phyloP scores from a whole-genome alignment of 495 filamentous ascomycete species.

The Aspergillus homomorphus region DNA sequence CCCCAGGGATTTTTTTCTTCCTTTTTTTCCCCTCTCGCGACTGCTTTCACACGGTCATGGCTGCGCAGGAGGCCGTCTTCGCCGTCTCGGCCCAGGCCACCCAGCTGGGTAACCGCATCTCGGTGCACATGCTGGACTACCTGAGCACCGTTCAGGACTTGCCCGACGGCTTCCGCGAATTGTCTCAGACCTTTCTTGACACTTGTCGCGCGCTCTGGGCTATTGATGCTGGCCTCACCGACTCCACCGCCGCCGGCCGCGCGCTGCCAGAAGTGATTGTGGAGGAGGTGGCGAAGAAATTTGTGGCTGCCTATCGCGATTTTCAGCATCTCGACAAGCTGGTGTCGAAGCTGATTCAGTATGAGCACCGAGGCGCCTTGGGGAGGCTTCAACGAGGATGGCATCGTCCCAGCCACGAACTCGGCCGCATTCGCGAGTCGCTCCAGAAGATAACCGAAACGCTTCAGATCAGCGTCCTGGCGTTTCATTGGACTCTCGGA shows the following conservation, averaged over 20 bases:
- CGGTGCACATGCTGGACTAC: slow-evolving; percentile 55
- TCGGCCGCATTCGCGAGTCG: slow-evolving; percentile 25
- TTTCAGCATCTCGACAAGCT: slow-evolving; percentile 51
- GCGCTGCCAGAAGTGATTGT: slow-evolving; percentile 45
- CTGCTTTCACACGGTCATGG: slow-evolving; percentile 5
- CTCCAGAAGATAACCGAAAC: slow-evolving; percentile 22
- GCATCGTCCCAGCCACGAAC: slow-evolving; percentile 29
- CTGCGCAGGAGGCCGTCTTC: slow-evolving; percentile 22
- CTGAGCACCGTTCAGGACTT: slow-evolving; percentile 45
- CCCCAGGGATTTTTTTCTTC: neutral
- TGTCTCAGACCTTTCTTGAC: slow-evolving; percentile 51
- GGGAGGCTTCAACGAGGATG: slow-evolving; percentile 49
- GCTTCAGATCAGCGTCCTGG: slow-evolving; percentile 25
- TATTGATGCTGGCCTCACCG: slow-evolving; percentile 48
- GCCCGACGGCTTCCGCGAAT: slow-evolving; percentile 43
- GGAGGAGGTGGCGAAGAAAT: slow-evolving; percentile 49
- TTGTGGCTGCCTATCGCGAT: slow-evolving; percentile 41
- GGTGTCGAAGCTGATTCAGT: slow-evolving; percentile 45
- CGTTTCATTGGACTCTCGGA: slow-evolving; percentile 26
- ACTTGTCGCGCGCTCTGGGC: slow-evolving; percentile 50
- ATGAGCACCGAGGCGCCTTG: slow-evolving; percentile 46
- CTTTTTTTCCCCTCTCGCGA: neutral
- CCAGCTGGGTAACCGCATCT: slow-evolving; percentile 46
- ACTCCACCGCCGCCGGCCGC: slow-evolving; percentile 32
- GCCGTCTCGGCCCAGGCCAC: slow-evolving; percentile 25